Evolutionary conservation across 768 basidiomycete genomes (phyloP), one percentile per base, ranked within the genome.

Genomic region (Leccinum subtestaceum): DNA sequence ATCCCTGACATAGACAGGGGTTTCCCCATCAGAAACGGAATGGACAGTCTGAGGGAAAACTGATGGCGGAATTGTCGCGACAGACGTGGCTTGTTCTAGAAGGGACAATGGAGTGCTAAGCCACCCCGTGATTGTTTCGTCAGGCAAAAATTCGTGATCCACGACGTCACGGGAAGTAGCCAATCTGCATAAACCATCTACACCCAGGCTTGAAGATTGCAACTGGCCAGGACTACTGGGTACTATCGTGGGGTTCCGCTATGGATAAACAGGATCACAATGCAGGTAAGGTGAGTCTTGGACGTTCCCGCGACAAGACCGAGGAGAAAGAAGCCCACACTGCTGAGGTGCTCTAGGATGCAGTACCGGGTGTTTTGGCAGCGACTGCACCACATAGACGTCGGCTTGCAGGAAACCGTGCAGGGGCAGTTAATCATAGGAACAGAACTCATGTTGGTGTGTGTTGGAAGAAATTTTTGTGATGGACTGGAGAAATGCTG

Each of bases 311-410:
- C 71, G 59, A 50, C 52, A 25, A 25, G 23, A 25, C 23, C 23
- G 23, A 43, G 5, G 17, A 46, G 23, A 29, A 58, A 43, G 15
- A 29, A n/a, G 49, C 85, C 65, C 66, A 92, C 92, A 52, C 69
- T 77, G 57, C 84, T 81, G 27, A 91, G 82, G 67, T 93, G 92
- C 54, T 91, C 88, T 31, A 88, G 80, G 12, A 84, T 78, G 75
- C 91, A 93, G 66, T 93, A 93, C 88, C 88, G 93, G 1, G 86
- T 80, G 50, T 76, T 80, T 65, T 92, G 88, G 73, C 92, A 94
- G 53, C 92, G 89, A 64, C 87, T 86, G 70, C 92, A 94, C 90
- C 91, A 93, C 84, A 89, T 87, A 5, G 88, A 84, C 9, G 92
- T 94, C 43, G 87, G 75, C 47, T 79, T 78, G 69, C 80, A 81